These are phyloP conservation scores for Dactylorhiza incarnata DNA, from an alignment of 106 monocot genomes.

Conservation along the genomic window DNA sequence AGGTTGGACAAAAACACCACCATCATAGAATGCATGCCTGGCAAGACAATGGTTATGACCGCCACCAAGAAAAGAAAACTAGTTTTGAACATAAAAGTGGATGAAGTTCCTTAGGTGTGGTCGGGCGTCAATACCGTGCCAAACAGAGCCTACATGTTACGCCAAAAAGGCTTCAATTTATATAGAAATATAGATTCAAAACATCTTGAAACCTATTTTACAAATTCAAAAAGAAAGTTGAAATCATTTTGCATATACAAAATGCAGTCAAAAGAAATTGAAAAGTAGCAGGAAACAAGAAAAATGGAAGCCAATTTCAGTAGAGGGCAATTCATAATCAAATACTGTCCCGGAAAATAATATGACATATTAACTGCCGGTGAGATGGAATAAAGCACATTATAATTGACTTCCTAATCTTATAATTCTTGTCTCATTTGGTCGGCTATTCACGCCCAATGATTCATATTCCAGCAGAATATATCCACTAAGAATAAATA, in stretches of 20 bases:
- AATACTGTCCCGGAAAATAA: not conserved
- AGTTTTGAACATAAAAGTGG: too few species aligned
- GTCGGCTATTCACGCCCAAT: not conserved
- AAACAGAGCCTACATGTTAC: not conserved
- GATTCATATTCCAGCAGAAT: conserved; percentile 1
- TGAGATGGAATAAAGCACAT: not conserved
- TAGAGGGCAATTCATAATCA: not conserved
- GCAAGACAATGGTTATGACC: too few species aligned
- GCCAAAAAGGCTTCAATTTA: not conserved
- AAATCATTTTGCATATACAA: not conserved
- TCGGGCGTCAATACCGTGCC: too few species aligned
- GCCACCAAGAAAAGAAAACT: too few species aligned
- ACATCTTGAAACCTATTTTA: not conserved
- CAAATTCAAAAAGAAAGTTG: not conserved
- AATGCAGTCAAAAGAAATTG: not conserved
- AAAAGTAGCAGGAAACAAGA: not conserved
- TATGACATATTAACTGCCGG: not conserved
- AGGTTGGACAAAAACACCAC: too few species aligned
- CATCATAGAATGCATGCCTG: too few species aligned
- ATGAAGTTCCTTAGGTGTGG: too few species aligned
- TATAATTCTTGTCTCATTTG: not conserved
- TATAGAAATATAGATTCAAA: not conserved
- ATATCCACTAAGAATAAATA: not conserved
- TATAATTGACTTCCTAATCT: not conserved
- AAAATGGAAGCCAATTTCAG: not conserved